A percentile compares a stretch with the other conserved stretches of the same genome.
Conservation (phyloP, 192 early-diverging fungal genomes). For the Coemansia furcata region DNA sequence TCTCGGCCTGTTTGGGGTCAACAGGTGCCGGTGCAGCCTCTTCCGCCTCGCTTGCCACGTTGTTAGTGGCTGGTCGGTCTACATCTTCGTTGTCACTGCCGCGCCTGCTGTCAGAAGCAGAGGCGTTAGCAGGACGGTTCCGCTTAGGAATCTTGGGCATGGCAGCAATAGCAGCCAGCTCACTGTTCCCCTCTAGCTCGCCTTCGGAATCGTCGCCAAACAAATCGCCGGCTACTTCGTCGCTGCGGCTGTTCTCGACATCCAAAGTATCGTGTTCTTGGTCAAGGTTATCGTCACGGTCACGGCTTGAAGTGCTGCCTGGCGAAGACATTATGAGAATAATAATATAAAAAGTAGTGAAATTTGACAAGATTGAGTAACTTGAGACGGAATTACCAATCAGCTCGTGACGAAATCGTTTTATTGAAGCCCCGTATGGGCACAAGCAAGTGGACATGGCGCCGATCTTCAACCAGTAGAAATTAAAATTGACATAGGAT, state of each 20-base stretch:
- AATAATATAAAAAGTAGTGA: background rate
- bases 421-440: background rate
- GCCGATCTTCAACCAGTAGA: too few relatives aligned
- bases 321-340: conserved; percentile 4
- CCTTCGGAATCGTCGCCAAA: conserved; percentile 2
- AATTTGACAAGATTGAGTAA: background rate
- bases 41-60: conserved; percentile 1
- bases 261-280: background rate
- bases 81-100: background rate
- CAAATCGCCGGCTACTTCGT: background rate
- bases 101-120: background rate
- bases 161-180: conserved; percentile 6
- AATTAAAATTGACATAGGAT: too few relatives aligned
- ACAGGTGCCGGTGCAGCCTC: conserved; percentile 7
- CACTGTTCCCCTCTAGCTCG: background rate
- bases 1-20: conserved; percentile 47
- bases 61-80: background rate
- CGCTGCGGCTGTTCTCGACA: background rate
- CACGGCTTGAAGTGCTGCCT: background rate
- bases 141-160: conserved; percentile 51
- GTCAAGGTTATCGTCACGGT: conserved; percentile 1
- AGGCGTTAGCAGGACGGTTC: background rate
- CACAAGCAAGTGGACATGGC: background rate
- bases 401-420: background rate
- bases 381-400: background rate